Base-by-base conservation (phyloP, 257 asterid genomes). In the Phtheirospermum japonicum region DNA sequence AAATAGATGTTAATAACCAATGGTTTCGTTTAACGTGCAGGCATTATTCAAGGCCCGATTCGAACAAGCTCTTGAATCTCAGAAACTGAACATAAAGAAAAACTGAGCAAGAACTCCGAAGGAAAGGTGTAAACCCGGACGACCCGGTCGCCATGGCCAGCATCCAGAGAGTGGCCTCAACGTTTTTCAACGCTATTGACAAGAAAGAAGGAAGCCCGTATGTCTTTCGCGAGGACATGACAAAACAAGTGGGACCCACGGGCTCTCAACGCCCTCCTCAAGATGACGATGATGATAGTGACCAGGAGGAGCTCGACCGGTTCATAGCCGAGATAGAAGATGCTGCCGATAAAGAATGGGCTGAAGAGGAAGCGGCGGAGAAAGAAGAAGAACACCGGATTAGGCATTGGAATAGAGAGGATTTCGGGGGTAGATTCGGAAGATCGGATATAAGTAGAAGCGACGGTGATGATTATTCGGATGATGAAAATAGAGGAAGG, bases 121-220 rank as follows among this genome's bases (percentile, higher is more conserved):
- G 92, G 66, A 93, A 79, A 69, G 99, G 99, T 65, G 78, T 85
- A 53, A 93, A 89, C 76, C 99, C 97, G 5, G 95, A 89, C 11
- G 99, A 89, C 69, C 97, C 99, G 12, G 94, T 86, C 52, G 96
- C 97, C 65, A 82, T 90, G 90, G 99, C 96, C 68, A 93, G 99
- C 83, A 93, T 93, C 75, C 97, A 83, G 76, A 85, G 96, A 73
- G 95, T 89, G 74, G 99, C 99, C 57, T 85, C 92, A 61, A 93
- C 94, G n/a, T 93, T 93, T 76, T 89, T 89, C 87, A 87, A 93
- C 69, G 99, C 99, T 53, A 93, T 93, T 56, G 99, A 93, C 71
- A 73, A 89, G 80, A 82, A 68, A 69, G 95, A 85, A 60, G 97
- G 95, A 65, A 89, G 90, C 54, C 97, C 97, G 49, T 93, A 93